Evolutionary conservation across 805 yeast genomes (phyloP).

Genomic region (Saccharomycopsis fodiens): DNA sequence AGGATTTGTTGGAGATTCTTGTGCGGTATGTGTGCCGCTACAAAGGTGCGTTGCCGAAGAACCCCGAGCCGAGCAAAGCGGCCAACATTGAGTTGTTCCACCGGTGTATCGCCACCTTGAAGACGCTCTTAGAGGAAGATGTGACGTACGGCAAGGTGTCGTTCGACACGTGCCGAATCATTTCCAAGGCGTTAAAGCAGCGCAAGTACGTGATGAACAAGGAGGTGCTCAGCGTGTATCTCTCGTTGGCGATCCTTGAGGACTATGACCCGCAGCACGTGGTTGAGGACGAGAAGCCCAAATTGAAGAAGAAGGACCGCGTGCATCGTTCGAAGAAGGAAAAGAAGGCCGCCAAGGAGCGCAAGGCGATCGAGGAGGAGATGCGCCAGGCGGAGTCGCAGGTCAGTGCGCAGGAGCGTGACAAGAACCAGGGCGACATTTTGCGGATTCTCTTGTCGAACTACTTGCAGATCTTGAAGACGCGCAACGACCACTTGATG

Average conservation of each 20-base stretch:
- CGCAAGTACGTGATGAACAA: conserved; percentile 80
- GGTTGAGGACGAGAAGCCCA: conserved; percentile 36
- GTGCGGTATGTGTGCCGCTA: conserved; percentile 59
- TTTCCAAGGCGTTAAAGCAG: conserved; percentile 63
- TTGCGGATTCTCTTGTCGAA: conserved; percentile 63
- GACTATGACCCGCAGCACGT: conserved; percentile 64
- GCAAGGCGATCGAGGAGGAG: conserved; percentile 83
- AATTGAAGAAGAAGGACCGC: conserved; percentile 73
- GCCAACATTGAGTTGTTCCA: conserved; percentile 32
- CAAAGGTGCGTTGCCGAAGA: conserved; percentile 24
- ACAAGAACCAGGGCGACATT: conserved; percentile 75
- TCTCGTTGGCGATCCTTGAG: conserved; percentile 38
- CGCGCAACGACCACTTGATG: conserved; percentile 55
- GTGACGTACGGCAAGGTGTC: conserved; percentile 70
- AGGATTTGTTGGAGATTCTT: conserved; percentile 62
- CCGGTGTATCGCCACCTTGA: conserved; percentile 57
- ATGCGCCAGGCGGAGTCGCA: conserved; percentile 80
- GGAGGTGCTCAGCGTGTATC: conserved; percentile 36
- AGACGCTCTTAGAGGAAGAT: conserved; percentile 68
- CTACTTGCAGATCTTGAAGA: conserved; percentile 70
- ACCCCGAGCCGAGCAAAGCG: not conserved
- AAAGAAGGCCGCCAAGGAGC: conserved; percentile 78
- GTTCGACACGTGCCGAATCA: conserved; percentile 58
- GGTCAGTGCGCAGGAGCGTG: conserved; percentile 82
- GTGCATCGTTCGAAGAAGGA: conserved; percentile 89